phyloP scores from a whole-genome alignment of 1,284 basidiomycete genomes.

The Puccinia hordei region DNA sequence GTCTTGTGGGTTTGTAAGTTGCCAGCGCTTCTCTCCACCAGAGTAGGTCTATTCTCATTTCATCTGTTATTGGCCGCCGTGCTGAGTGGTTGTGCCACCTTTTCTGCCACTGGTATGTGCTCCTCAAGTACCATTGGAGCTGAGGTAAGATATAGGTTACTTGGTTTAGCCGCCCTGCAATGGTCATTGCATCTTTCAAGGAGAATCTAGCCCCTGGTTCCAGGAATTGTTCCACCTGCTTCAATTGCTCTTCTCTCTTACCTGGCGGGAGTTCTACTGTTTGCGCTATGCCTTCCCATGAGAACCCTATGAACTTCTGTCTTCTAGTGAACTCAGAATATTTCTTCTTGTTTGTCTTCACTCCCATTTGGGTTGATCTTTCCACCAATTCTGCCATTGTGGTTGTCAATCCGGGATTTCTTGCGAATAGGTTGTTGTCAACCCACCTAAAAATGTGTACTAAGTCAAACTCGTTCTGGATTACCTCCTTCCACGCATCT shows the following conservation, averaged over 20 bases:
- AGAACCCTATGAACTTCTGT: neutral
- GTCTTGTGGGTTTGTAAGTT: too few relatives aligned
- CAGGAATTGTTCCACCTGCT: neutral
- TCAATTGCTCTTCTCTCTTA: neutral
- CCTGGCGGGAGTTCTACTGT: neutral
- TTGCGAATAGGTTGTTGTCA: slow-evolving; percentile 2
- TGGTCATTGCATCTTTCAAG: neutral
- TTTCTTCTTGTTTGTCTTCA: slow-evolving; percentile 6
- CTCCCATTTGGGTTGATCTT: neutral
- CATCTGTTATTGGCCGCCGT: too few relatives aligned
- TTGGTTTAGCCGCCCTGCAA: neutral
- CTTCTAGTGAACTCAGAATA: neutral
- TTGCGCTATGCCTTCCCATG: neutral
- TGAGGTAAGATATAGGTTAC: neutral
- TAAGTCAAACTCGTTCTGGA: neutral
- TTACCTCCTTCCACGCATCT: neutral
- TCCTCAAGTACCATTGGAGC: neutral
- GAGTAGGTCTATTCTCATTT: too few relatives aligned
- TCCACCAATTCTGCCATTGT: neutral
- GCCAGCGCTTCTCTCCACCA: too few relatives aligned
- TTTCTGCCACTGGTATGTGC: neutral
- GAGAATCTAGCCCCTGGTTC: neutral
- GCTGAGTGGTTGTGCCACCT: too few relatives aligned
- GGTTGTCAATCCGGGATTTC: too few relatives aligned
- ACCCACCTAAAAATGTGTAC: slow-evolving; percentile 2